Evolutionary conservation across 495 filamentous ascomycete species (phyloP), one percentile per base, ranked within the genome.

Genomic region (Daldinia decipiens): DNA sequence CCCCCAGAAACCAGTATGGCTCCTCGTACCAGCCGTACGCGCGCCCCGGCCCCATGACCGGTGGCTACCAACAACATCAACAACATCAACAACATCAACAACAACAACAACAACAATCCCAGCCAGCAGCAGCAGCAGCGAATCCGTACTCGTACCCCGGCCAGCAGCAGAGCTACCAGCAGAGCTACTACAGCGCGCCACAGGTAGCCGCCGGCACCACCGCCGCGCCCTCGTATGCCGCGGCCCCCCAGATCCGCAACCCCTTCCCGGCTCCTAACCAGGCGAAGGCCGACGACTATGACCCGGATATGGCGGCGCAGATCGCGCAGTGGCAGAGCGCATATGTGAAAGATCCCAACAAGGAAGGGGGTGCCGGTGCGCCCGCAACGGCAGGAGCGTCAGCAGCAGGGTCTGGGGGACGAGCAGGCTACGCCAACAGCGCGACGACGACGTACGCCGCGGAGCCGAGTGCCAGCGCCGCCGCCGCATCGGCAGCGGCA

Each of bases 301-400:
- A 98, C 74, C 90, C 93, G 6, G 94, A 98, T 73, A 91, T 92
- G 77, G 93, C 95, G 61, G 93, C 93, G 11, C 92, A 97, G 77
- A 94, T 98, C 62, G 95, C 95, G 51, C 93, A 97, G 79, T 98
- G 96, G 93, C 94, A 97, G 80, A 94, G 90, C 74, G 93, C 95
- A 17, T 99, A 98, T 77, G 86, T 89, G 62, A 87, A 84, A 61
- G 88, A 83, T 40, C 72, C 79, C 36, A 70, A 74, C 39, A 79
- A 74, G 19, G 79, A 65, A 31, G 53, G 26, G 3, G 62, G 64
- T 29, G 39, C 8, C 29, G 60, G 62, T 24, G 65, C 51, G 60
- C 75, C 43, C 55, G 70, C 38, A 15, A n/a, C 59, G 12, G 34
- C 54, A 5, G 53, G 15, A 70, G 71, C 32, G 68, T 76, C 29